These are phyloP conservation scores for Ostreobium quekettii DNA, from an alignment of 139 green algal species.

Conservation along the genomic window DNA sequence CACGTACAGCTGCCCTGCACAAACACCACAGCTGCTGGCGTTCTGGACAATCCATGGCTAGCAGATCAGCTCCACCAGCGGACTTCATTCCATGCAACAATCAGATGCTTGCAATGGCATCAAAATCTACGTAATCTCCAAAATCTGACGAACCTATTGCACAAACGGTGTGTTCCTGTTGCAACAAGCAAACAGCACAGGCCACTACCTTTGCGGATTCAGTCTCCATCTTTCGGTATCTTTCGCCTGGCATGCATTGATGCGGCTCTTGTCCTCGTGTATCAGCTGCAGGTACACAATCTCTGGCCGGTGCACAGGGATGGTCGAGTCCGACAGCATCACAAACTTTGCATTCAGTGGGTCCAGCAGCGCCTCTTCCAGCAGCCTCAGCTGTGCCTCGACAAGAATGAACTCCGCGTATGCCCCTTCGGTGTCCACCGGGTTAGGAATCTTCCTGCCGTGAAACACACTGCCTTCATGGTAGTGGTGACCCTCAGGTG, in stretches of 20 bases:
- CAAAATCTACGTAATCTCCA: no score
- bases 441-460: slow-evolving; percentile 6
- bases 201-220: no score
- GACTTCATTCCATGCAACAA: no score
- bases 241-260: slow-evolving; percentile 8
- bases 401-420: slow-evolving; percentile 5
- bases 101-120: no score
- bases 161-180: no score
- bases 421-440: not conserved
- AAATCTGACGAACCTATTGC: no score
- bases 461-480: slow-evolving; percentile 8
- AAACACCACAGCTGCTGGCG: no score
- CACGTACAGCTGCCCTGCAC: no score
- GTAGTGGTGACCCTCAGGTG: not conserved
- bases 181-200: no score
- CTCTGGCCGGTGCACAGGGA: slow-evolving; percentile 12
- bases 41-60: no score
- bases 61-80: no score
- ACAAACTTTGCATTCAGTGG: not conserved
- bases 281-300: slow-evolving; percentile 18
- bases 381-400: not conserved
- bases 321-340: slow-evolving; percentile 12
- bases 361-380: slow-evolving; percentile 4
- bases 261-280: slow-evolving; percentile 9
- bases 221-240: no score